These are phyloP conservation scores for Rhynchosporium graminicola DNA, from an alignment of 2,329 filamentous ascomycete species.

Conservation along the genomic window DNA sequence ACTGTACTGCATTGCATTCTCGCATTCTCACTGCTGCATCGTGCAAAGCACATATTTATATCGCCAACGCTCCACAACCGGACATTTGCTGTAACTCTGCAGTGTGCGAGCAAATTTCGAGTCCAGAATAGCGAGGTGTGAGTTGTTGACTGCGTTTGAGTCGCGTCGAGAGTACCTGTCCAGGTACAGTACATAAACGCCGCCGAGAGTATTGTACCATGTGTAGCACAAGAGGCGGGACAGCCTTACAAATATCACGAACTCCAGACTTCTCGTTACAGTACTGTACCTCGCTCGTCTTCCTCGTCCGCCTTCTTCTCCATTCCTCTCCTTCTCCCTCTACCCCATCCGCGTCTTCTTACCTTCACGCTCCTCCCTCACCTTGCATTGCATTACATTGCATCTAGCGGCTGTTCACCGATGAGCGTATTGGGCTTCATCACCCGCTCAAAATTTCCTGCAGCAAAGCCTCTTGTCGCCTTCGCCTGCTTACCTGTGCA, in stretches of 20 bases:
- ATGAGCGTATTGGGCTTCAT: slow-evolving; percentile 8
- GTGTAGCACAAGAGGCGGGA: not conserved
- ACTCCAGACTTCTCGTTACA: not conserved
- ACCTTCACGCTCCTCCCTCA: not conserved
- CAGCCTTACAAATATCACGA: not conserved
- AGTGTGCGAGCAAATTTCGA: slow-evolving; percentile 4
- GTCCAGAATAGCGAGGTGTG: not conserved
- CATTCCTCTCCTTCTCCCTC: not conserved
- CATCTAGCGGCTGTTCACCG: slow-evolving; percentile 1
- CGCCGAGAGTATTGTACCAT: too few species aligned
- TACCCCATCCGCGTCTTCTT: not conserved
- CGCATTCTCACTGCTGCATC: too few species aligned
- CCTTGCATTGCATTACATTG: not conserved
- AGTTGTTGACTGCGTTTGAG: not conserved
- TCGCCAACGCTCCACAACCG: not conserved
- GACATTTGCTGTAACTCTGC: not conserved
- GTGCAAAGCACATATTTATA: not conserved
- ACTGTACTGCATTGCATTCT: not conserved
- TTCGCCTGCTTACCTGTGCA: slow-evolving; percentile 6
- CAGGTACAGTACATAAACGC: too few species aligned
- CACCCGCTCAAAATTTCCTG: slow-evolving; percentile 21
- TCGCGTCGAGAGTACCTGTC: too few species aligned
- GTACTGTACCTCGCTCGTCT: not conserved
- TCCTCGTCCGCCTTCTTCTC: not conserved
- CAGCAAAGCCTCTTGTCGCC: slow-evolving; percentile 13